Conservation (phyloP, 805 yeast genomes). For the Sungouiozyma ichnusensis region DNA sequence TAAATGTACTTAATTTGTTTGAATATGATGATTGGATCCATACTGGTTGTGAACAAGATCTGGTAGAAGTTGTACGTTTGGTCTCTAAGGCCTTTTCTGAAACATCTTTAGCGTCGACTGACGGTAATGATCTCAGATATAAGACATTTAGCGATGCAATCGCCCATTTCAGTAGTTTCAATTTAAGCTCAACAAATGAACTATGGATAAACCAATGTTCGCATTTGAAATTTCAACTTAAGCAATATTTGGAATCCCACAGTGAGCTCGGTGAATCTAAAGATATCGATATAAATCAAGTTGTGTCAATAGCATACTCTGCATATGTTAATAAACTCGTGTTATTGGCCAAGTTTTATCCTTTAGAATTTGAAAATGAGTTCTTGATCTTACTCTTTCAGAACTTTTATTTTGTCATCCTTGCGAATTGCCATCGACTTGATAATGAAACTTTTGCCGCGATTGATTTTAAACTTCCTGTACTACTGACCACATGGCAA, state of each 20-base stretch:
- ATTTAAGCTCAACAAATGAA: slow-evolving; percentile 17
- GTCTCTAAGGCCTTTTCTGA: slow-evolving; percentile 17
- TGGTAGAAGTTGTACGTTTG: slow-evolving; percentile 12
- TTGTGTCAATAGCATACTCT: slow-evolving; percentile 11
- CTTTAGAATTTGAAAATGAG: slow-evolving; percentile 16
- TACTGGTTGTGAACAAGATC: slow-evolving; percentile 15
- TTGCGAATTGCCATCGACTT: slow-evolving; percentile 5
- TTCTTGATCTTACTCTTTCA: slow-evolving; percentile 12
- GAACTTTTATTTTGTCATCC: slow-evolving; percentile 11
- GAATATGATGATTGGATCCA: slow-evolving; percentile 25
- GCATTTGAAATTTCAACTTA: slow-evolving; percentile 13
- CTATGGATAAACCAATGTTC: slow-evolving; percentile 18
- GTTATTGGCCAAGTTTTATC: slow-evolving; percentile 19
- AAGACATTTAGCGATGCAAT: slow-evolving; percentile 12
- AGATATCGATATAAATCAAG: slow-evolving; percentile 7
- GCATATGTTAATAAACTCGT: slow-evolving; percentile 22
- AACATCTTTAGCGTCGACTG: slow-evolving; percentile 7
- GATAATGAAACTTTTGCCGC: slow-evolving; percentile 7
- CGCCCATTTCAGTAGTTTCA: slow-evolving; percentile 13
- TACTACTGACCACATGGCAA: slow-evolving; percentile 21
- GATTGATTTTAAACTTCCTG: slow-evolving; percentile 20
- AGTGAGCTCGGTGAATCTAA: neutral
- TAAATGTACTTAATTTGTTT: slow-evolving; percentile 20
- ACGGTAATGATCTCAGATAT: slow-evolving; percentile 4
- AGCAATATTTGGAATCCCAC: slow-evolving; percentile 17